Base-by-base conservation (phyloP, 2,329 filamentous ascomycete species). In the Bipolaris sorokiniana region DNA sequence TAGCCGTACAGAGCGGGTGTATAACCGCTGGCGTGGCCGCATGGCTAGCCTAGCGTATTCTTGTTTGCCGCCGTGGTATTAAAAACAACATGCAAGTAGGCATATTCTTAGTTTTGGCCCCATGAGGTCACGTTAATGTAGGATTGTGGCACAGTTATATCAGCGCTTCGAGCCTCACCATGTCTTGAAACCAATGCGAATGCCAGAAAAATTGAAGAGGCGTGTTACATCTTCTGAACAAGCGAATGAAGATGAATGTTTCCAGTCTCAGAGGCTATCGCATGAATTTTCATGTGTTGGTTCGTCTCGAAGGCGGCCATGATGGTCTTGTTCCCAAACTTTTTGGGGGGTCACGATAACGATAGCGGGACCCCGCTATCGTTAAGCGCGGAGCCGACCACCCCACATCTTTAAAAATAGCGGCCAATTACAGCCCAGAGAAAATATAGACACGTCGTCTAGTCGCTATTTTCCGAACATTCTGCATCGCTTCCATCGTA, bases 61-160 rank as follows among this genome's bases (percentile, higher is more conserved):
- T 28, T 16, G 53, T 49, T 69, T 67, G 59, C 62, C 69, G 67
- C 67, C 60, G 63, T 58, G 45, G 52, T 49, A 63, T 65, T 59
- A 61, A 64, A 58, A 62, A 59, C 42, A 46, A 46, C 58, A 68
- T 68, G 64, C 64, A 64, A 52, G 47, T 54, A 52, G 52, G 50
- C 48, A 51, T 70, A 72, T 68, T 59, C 59, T 65, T 72, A 69
- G 68, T 37, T 51, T 63, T 58, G 53, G 67, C 67, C 68, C 69
- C 59, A 51, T 59, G 58, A 62, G 55, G 63, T 61, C 56, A 62
- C 56, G 59, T 58, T 48, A 54, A 38, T 56, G 64, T 61, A 48
- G 63, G 60, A 55, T 53, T 69, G 66, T 52, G 68, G 68, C 69
- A 66, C 63, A 61, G 69, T 61, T 51, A 38, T 59, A 60, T 49